These are phyloP conservation scores for Neostapfia colusana DNA, from an alignment of 176 grass and related monocot genomes.

Conservation along the genomic window DNA sequence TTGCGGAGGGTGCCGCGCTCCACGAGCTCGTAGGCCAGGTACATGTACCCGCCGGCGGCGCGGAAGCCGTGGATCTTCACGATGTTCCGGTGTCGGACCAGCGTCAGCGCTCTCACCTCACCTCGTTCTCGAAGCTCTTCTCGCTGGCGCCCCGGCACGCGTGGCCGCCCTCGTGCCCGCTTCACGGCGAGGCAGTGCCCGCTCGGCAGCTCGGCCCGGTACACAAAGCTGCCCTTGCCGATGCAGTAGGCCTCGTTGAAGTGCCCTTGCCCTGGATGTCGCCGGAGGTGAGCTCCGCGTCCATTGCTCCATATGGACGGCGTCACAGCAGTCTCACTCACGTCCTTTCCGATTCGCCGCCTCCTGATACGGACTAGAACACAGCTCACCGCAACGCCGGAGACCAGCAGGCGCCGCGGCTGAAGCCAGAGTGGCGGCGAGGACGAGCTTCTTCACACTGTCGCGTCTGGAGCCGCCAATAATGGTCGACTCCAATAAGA, in stretches of 20 bases:
- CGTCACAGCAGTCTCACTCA: not conserved
- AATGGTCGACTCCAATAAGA: not conserved
- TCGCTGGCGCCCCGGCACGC: conserved; percentile 31
- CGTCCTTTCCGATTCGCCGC: conserved; percentile 12
- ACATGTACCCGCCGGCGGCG: conserved; percentile 49
- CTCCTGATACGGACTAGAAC: conserved; percentile 26
- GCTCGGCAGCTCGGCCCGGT: conserved; percentile 52
- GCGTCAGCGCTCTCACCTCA: conserved; percentile 65
- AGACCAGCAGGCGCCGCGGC: conserved; percentile 30
- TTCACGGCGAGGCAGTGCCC: conserved; percentile 67
- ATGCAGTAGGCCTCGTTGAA: conserved; percentile 78
- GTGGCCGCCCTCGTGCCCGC: conserved; percentile 36
- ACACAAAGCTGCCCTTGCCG: conserved; percentile 79
- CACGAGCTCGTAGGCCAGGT: conserved; percentile 70
- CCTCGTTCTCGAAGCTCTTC: conserved; percentile 72
- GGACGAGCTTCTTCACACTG: conserved; percentile 40
- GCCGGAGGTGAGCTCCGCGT: conserved; percentile 59
- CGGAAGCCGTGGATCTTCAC: conserved; percentile 78
- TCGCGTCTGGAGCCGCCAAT: conserved; percentile 6
- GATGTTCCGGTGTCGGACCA: conserved; percentile 73
- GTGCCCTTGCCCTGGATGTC: conserved; percentile 72
- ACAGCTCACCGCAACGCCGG: not conserved
- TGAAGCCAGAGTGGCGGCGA: conserved; percentile 26
- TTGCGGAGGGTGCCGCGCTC: conserved; percentile 60
- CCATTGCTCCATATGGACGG: conserved; percentile 69